Base-by-base conservation (phyloP, 192 early-diverging fungal species). In the Coemansia sp. region DNA sequence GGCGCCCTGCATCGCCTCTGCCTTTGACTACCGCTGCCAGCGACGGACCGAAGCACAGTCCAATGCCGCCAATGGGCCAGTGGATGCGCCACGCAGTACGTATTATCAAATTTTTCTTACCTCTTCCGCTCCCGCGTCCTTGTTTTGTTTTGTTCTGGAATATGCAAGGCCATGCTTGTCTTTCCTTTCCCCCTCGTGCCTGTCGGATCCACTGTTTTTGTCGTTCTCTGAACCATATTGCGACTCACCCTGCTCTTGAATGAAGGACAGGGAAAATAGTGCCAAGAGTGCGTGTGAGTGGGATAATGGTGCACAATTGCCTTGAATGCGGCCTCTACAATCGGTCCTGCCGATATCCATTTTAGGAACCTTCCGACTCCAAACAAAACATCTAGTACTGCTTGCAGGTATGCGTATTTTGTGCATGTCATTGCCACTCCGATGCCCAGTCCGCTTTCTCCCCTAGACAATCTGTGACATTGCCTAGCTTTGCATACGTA, bases 51-150 rank as follows among this genome's bases (percentile, higher is more conserved):
- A 34, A 50, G n/a, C 26, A 32, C 29, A 26, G 58, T 17, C 70
- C 58, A 11, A 40, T 41, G 27, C 34, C 63, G 46, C 46, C 46
- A 11, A 50, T 50, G 46, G 46, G 44, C 41, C 40, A 48, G 29
- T 54, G 44, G 38, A 35, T 29, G 53, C 59, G 53, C 57, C 54
- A 68, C 60, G 60, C 42, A 40, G 67, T 68, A 68, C 61, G 67
- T 68, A 68, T 57, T 29, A 50, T 24, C 46, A 50, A 29, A 15
- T 7, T 48, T 12, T 10, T 19, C 41, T 42, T 42, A 37, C 42
- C 26, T n/a, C 26, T 15, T 0, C 24, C 48, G 22, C n/a, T 27
- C 8, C 56, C 27, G 39, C 32, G n/a, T n/a, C n/a, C n/a, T 52
- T 8, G n/a, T 14, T 29, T 58, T 26, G 39, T 42, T 32, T 19